phyloP scores from a whole-genome alignment of 176 grass and related monocot genomes.

The Carex myosuroides region DNA sequence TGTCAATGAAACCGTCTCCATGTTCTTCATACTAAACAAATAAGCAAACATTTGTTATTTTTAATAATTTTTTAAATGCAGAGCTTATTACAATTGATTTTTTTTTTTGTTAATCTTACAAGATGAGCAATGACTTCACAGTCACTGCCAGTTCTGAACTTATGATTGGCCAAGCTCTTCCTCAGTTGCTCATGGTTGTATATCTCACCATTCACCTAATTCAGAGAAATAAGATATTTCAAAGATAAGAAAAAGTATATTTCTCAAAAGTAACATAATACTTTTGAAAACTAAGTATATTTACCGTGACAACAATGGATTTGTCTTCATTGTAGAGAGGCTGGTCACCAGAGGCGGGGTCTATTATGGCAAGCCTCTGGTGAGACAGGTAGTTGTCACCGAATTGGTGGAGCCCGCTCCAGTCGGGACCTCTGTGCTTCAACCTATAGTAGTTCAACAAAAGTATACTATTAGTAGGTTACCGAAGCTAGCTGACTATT shows the following conservation, averaged over 20 bases:
- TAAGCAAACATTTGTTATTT: background rate
- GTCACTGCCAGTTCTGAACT: conserved; percentile 88
- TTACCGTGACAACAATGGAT: conserved; percentile 81
- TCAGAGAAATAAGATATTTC: background rate
- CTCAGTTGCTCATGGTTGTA: conserved; percentile 88
- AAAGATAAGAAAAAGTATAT: background rate
- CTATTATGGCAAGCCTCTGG: conserved; percentile 82
- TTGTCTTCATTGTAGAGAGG: conserved; percentile 83
- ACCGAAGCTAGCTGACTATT: background rate
- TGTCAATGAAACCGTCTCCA: conserved; percentile 80
- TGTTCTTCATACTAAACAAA: conserved; percentile 75
- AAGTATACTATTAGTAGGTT: background rate
- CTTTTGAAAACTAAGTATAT: background rate
- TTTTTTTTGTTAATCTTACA: conserved; percentile 33
- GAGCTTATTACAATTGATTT: background rate
- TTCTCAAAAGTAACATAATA: background rate
- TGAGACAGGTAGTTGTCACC: conserved; percentile 76
- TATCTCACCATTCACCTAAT: conserved; percentile 86
- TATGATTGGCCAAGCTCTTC: conserved; percentile 56
- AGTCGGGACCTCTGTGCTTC: conserved; percentile 86
- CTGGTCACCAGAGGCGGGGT: conserved; percentile 88
- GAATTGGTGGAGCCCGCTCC: conserved; percentile 81
- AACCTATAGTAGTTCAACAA: conserved; percentile 35
- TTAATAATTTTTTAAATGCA: background rate
- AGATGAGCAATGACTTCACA: conserved; percentile 96